Evolutionary conservation across 2,329 filamentous ascomycete species (phyloP), one percentile per base, ranked within the genome.

Genomic region (Neonectria faginata): DNA sequence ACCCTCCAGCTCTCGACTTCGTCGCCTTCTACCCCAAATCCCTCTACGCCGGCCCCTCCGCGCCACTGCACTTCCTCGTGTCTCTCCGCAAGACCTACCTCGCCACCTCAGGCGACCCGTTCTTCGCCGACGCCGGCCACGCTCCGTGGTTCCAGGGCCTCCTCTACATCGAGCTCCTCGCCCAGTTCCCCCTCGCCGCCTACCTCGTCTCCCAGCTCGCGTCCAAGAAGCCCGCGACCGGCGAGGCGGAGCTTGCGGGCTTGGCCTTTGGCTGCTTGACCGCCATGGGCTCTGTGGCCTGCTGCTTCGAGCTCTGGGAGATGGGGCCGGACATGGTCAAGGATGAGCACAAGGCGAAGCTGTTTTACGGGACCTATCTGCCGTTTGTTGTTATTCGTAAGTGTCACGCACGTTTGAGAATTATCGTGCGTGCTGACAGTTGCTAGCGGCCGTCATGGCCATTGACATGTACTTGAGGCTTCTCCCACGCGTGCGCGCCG

Each of bases 401-500:
- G 86, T 81, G 0, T 9, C 0, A 0, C 2, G 8, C 0, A 0
- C 2, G 8, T 18, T 45, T 16, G 14, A 50, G 5, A 22, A 18
- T 11, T 20, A 6, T 1, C 14, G 29, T 44, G 14, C 41, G 20
- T n/a, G 5, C 62, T 71, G 27, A 63, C n/a, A 5, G 27, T 6
- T 20, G n/a, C 4, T 52, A 88, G 86, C 86, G 14, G 67, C 79
- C 0, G 12, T 86, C 1, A 79, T 88, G 75, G 84, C 81, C 10
- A 68, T 81, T 22, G 86, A 89, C 68, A 88, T 89, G 86, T 86
- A 83, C 54, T 54, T 73, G 39, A 80, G 87, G n/a, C 76, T 89
- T 1, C 71, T 86, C 9, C 75, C 69, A 7, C 82, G 86, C 9
- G 74, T 84, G 14, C 75, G 78, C 39, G 68, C 62, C 6, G 67